Percentiles rank a stretch among this genome's conserved stretches.
Conservation (phyloP, 768 basidiomycete genomes). For the Galerina marginata region DNA sequence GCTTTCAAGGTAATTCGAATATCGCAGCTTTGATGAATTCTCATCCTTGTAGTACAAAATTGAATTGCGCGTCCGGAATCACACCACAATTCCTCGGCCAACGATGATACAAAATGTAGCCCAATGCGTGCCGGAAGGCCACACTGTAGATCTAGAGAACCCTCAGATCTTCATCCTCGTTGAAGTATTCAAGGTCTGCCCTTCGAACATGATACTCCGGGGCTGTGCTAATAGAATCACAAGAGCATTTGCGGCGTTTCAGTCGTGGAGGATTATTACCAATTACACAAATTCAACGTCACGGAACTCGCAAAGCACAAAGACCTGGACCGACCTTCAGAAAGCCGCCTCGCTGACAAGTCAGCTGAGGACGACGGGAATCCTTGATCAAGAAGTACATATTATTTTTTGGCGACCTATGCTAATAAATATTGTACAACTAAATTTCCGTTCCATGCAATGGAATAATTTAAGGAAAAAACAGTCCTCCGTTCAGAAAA, state of each 20-base stretch:
- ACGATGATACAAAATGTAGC: slow-evolving; percentile 71
- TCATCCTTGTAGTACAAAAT: slow-evolving; percentile 72
- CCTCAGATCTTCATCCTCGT: slow-evolving; percentile 79
- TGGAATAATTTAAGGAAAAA: neutral
- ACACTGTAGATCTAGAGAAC: slow-evolving; percentile 68
- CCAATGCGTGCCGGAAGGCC: slow-evolving; percentile 68
- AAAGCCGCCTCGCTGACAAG: slow-evolving; percentile 6
- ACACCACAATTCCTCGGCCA: slow-evolving; percentile 67
- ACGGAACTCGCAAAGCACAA: slow-evolving; percentile 68
- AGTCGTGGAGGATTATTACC: slow-evolving; percentile 74
- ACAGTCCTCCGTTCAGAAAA: neutral
- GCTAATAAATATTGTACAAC: too few relatives aligned
- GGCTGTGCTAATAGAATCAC: neutral
- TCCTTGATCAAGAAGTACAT: neutral
- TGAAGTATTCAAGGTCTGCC: slow-evolving; percentile 80
- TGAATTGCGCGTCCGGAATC: slow-evolving; percentile 76
- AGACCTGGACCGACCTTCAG: slow-evolving; percentile 27
- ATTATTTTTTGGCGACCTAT: neutral
- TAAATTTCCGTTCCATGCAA: neutral
- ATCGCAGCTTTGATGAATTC: neutral
- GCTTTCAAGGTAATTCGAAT: slow-evolving; percentile 53
- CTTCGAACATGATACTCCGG: neutral
- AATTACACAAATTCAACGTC: slow-evolving; percentile 78
- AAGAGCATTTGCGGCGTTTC: slow-evolving; percentile 83
- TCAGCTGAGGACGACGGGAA: neutral